Evolutionary conservation across 225 moss, liverwort and hornwort species (phyloP).

Genomic region (Rhytidiadelphus loreus): DNA sequence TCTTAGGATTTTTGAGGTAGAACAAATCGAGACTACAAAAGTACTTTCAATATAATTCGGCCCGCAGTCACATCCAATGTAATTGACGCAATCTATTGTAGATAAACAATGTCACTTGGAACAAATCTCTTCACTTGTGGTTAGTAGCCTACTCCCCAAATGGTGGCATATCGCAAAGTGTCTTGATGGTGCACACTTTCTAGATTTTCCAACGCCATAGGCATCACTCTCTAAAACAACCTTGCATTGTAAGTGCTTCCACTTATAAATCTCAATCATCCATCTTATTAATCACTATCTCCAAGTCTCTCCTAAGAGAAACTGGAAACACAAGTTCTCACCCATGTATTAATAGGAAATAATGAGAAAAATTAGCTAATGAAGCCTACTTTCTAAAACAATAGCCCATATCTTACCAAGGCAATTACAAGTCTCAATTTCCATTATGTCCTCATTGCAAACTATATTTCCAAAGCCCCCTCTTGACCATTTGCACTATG

Average conservation of each 20-base stretch:
- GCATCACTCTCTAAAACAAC: background rate
- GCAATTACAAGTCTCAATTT: background rate
- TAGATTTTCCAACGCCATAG: background rate
- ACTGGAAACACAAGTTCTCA: background rate
- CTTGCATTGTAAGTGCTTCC: background rate
- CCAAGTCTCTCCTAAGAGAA: background rate
- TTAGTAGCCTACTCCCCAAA: no score
- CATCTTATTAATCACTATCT: background rate
- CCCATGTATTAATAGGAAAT: background rate
- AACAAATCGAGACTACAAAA: no score
- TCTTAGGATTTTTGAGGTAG: no score
- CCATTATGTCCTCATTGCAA: background rate
- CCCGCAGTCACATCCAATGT: no score
- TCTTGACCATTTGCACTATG: background rate
- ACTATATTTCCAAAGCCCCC: background rate
- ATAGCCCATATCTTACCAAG: background rate
- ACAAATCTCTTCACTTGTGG: no score
- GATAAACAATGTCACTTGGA: no score
- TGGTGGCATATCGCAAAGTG: no score
- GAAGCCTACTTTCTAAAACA: background rate
- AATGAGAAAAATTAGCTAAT: background rate
- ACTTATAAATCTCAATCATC: no score
- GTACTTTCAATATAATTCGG: no score
- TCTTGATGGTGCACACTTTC: background rate
- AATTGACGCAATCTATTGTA: rapidly evolving